phyloP scores from a whole-genome alignment of 139 green algal genomes.

The Auxenochlorella protothecoides region DNA sequence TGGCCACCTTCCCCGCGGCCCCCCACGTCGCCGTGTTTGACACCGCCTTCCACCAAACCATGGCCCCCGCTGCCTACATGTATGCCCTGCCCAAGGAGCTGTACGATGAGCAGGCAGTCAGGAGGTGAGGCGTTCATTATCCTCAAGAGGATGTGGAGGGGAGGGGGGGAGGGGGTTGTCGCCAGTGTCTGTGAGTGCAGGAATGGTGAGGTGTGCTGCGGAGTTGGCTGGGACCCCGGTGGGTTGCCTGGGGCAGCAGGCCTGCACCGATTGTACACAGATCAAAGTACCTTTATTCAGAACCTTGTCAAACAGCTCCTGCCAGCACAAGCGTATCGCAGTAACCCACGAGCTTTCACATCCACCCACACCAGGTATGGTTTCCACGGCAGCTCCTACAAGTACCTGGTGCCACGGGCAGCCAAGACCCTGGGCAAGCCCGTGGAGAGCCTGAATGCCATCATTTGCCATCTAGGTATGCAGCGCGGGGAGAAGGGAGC shows the following conservation, averaged over 20 bases:
- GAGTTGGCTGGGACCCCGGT: too few relatives aligned
- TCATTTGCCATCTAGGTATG: conserved; percentile 62
- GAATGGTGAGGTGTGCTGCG: too few relatives aligned
- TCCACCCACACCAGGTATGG: conserved; percentile 44
- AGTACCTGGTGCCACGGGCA: conserved; percentile 43
- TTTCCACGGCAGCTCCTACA: conserved; percentile 83
- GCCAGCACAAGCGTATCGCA: too few relatives aligned
- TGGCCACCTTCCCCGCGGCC: conserved; percentile 34
- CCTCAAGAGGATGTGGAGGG: too few relatives aligned
- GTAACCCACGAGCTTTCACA: too few relatives aligned
- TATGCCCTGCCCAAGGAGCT: conserved; percentile 77
- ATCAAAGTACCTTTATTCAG: too few relatives aligned
- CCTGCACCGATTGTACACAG: too few relatives aligned
- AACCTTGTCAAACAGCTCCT: too few relatives aligned
- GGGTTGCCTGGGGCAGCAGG: too few relatives aligned
- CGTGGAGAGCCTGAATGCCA: conserved; percentile 52
- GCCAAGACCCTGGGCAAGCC: conserved; percentile 43
- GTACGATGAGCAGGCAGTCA: conserved; percentile 45
- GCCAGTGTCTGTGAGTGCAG: too few relatives aligned
- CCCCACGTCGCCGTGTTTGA: conserved; percentile 89
- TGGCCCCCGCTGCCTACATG: conserved; percentile 65
- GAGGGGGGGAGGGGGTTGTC: too few relatives aligned
- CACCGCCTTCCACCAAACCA: conserved; percentile 85
- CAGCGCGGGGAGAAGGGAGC: too few relatives aligned
- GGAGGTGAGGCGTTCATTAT: conserved; percentile 7